Evolutionary conservation across 2,329 filamentous ascomycete genomes (phyloP).

Genomic region (Diaporthe sp.): DNA sequence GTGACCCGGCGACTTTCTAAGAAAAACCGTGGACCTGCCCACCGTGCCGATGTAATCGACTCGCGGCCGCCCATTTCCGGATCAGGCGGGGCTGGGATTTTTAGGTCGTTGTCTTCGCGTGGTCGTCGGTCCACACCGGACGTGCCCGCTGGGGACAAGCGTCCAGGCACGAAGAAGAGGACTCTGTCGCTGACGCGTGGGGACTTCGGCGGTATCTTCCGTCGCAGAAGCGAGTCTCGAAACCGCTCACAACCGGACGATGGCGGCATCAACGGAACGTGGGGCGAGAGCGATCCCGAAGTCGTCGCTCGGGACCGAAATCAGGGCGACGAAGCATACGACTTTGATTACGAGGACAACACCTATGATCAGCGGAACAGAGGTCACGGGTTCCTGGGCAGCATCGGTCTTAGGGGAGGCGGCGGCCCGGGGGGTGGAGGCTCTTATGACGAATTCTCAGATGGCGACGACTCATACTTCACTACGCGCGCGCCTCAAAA

Average conservation of each 20-base stretch:
- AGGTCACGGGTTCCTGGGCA: conserved; percentile 40
- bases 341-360: conserved; percentile 48
- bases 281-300: conserved; percentile 61
- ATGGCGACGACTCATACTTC: conserved; percentile 72
- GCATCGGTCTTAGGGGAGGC: conserved; percentile 51
- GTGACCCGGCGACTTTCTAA: conserved; percentile 63
- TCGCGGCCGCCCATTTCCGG: conserved; percentile 66
- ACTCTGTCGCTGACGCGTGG: conserved; percentile 73
- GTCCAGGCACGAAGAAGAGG: conserved; percentile 61
- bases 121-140: conserved; percentile 46
- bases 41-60: conserved; percentile 58
- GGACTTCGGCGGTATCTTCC: conserved; percentile 62
- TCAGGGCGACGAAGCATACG: conserved; percentile 48
- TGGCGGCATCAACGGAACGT: conserved; percentile 69
- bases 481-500: conserved; percentile 55
- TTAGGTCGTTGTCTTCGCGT: conserved; percentile 61
- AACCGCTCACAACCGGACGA: conserved; percentile 58
- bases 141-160: conserved; percentile 53
- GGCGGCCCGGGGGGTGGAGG: conserved; percentile 56
- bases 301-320: neutral
- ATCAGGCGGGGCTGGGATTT: conserved; percentile 55
- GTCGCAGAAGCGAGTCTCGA: conserved; percentile 58
- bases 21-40: conserved; percentile 49
- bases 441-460: conserved; percentile 63
- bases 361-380: conserved; percentile 43